phyloP scores from a whole-genome alignment of 2,329 filamentous ascomycete genomes.

The Colletotrichum gloeosporioides region DNA sequence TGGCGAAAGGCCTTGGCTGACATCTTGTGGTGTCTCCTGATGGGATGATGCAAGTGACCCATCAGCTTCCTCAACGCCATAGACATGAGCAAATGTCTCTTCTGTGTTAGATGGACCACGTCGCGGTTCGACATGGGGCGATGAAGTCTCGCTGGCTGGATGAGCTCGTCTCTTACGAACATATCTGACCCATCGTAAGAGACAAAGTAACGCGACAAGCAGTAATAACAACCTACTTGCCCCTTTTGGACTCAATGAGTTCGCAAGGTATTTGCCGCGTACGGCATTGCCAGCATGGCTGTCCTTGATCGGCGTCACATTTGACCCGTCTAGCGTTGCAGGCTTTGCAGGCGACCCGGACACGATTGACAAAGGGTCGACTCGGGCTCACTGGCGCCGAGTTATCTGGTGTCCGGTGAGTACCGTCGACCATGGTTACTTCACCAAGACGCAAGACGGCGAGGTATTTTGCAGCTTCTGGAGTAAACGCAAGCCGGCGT shows the following conservation, averaged over 20 bases:
- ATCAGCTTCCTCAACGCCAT: background rate
- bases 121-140: background rate
- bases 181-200: background rate
- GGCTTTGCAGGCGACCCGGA: slow-evolving; percentile 23
- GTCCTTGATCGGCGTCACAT: background rate
- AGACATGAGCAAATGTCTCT: background rate
- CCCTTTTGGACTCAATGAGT: slow-evolving; percentile 1
- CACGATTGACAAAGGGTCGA: slow-evolving; percentile 1
- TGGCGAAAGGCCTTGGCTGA: background rate
- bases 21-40: background rate
- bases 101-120: background rate
- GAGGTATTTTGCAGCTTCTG: background rate
- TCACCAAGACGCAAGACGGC: background rate
- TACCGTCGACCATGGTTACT: background rate
- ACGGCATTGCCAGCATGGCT: slow-evolving; percentile 14
- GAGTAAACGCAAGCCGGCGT: background rate
- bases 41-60: background rate
- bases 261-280: slow-evolving; percentile 1
- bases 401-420: background rate
- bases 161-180: background rate
- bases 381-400: background rate
- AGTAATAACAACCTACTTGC: background rate
- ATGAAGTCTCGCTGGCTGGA: background rate
- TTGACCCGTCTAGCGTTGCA: slow-evolving; percentile 9
- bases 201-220: rapidly evolving